phyloP scores from a whole-genome alignment of 73 alveolate species.

The Effrenium voratum region DNA sequence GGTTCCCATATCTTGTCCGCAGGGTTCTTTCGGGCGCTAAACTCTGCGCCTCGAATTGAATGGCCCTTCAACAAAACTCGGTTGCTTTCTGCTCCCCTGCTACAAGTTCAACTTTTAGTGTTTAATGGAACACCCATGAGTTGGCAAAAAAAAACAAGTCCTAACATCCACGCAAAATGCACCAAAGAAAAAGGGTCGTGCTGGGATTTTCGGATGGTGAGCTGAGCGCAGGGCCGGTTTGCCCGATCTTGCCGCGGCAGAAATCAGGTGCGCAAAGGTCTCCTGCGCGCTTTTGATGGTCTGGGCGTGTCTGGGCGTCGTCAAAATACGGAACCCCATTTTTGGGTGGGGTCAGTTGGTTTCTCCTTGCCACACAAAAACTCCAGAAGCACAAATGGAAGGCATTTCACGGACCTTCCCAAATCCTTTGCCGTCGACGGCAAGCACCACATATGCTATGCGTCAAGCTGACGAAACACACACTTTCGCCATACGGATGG shows the following conservation, averaged over 20 bases:
- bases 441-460: background rate
- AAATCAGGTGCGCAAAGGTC: slow-evolving; percentile 8
- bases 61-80: background rate
- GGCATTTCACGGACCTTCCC: background rate
- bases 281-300: background rate
- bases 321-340: no score
- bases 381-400: no score
- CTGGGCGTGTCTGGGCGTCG: background rate
- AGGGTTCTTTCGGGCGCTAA: no score
- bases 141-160: no score
- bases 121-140: no score
- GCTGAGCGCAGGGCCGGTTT: background rate
- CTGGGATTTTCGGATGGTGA: background rate
- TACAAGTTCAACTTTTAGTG: no score
- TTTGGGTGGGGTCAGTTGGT: background rate
- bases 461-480: background rate
- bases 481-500: no score
- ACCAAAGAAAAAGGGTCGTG: background rate
- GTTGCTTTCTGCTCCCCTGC: background rate
- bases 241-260: slow-evolving; percentile 22
- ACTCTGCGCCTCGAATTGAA: background rate
- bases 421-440: background rate
- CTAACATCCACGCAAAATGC: background rate
- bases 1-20: no score
- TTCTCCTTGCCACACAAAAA: background rate